Base-by-base conservation (phyloP, 257 asterid species). In the Plantago ovata region DNA sequence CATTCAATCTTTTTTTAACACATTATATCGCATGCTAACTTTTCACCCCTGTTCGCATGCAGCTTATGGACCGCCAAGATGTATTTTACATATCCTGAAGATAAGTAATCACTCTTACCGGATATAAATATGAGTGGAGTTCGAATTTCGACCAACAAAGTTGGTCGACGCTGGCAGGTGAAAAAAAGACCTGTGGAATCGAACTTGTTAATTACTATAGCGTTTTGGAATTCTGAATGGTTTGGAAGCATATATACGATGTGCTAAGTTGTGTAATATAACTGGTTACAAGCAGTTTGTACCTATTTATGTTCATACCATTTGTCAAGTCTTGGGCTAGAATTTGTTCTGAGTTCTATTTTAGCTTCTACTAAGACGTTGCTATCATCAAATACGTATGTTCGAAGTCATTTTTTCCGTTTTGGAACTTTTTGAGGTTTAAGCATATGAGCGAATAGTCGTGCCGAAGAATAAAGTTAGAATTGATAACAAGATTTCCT, bases 211-310 rank as follows among this genome's bases (percentile, higher is more conserved):
- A 28, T 28, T 47, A 47, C 36, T 20, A 49, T 9, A 49, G 14
- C 32, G 12, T 12, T 50, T 21, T 20, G 14, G 13, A 50, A 50
- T 22, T 50, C 55, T 10, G 38, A 50, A 49, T 49, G 55, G 38
- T 20, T 28, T 19, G 15, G 14, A 10, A 48, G 3, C n/a, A 47
- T 9, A 47, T 47, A 6, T 16, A 47, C 23, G 55, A 49, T 49
- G 55, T 49, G 14, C 22, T 19, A 49, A 21, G 55, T 49, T 48
- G 55, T 21, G 55, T 49, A 32, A 49, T 49, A 49, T 49, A 49
- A 9, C 13, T 10, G 28, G 33, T 21, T n/a, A 22, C 14, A 36
- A 50, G 28, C 56, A 50, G 56, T 36, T 50, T 22, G 38, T 50
- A 50, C 56, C 38, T 50, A 50, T 22, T 19, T 16, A 49, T 49